Base-by-base conservation (phyloP, 768 basidiomycete genomes). In the Boletus pseudopeckii region DNA sequence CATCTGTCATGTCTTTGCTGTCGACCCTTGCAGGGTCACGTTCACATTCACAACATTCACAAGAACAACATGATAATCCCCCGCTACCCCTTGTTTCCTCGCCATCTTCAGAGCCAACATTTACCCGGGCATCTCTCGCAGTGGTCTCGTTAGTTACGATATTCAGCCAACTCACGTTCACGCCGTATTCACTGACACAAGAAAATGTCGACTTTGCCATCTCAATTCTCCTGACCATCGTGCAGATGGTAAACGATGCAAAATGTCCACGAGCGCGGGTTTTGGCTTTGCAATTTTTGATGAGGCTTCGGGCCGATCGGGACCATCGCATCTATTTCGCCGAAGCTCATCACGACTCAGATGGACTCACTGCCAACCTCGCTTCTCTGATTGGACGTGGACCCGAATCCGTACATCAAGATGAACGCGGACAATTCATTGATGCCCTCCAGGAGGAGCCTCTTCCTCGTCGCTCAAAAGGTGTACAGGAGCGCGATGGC, bases 281-380 rank as follows among this genome's bases (percentile, higher is more conserved):
- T 17, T 75, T 83, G 13, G 77, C 87, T 5, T 74, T 98, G 18
- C 91, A 93, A 65, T 97, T 96, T 75, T 67, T 97, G 58, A 84
- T 94, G 76, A 84, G 92, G 14, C 75, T 98, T 18, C 80, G 96
- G 51, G 93, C 90, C 1, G 95, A 97, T 65, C 83, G 90, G 1
- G 89, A 94, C 60, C 96, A 99, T 64, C 79, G 86, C 11, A 64
- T 98, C 38, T 97, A 86, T 68, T 86, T 87, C 52, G 77, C 81
- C 18, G 72, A 78, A 41, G 71, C 69, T 15, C 74, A 72, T 18
- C 76, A 78, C 57, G 86, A 88, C 57, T 71, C 75, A 2, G 77
- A 87, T 48, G 81, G 82, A 7, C 76, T 85, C 40, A 77, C 83
- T 28, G 60, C 68, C 5, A 75, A 76, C 41, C 80, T 92, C 7